Base-by-base conservation (phyloP, 768 basidiomycete species). In the Kwoniella shandongensis region DNA sequence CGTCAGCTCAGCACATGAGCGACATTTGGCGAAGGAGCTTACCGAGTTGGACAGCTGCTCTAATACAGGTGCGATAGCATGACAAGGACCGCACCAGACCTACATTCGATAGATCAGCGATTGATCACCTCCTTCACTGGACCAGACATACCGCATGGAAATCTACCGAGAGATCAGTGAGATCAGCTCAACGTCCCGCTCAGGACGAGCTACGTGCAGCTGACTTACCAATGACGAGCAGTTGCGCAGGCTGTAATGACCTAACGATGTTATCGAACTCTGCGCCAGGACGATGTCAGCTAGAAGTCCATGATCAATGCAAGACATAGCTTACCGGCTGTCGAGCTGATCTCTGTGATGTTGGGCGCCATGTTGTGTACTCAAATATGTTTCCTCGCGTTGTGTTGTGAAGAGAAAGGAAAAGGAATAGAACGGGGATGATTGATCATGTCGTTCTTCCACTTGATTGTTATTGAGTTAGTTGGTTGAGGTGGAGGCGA, bases 51-150 rank as follows among this genome's bases (percentile, higher is more conserved):
- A 63, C 7, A 75, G 64, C 42, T 69, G 55, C 42, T 70, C 69
- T 12, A 67, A 63, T 1, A 70, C 59, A 2, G 76, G 76, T 0
- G 70, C 69, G 42, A 78, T 76, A 35, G 69, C 71, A 47, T 73
- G 68, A 61, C 76, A 75, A 1, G 76, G 69, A 26, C 72, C 70
- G 53, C 71, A 74, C 66, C 68, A 65, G 2, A 48, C 44, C 61
- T 71, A 27, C 15, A 17, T 29, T n/a, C n/a, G 36, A 49, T 39
- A 5, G 6, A 23, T 5, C n/a, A n/a, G 40, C 40, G n/a, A 42
- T 10, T 3, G 23, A 32, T 39, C 22, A 50, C 30, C 12, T 48
- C 35, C 2, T 11, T 12, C 20, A 26, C 46, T 26, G 6, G 13
- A 6, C 32, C 6, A 13, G 13, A 55, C 65, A 13, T 35, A 70